Conservation (phyloP, 257 asterid genomes). For the Ilex asprella region DNA sequence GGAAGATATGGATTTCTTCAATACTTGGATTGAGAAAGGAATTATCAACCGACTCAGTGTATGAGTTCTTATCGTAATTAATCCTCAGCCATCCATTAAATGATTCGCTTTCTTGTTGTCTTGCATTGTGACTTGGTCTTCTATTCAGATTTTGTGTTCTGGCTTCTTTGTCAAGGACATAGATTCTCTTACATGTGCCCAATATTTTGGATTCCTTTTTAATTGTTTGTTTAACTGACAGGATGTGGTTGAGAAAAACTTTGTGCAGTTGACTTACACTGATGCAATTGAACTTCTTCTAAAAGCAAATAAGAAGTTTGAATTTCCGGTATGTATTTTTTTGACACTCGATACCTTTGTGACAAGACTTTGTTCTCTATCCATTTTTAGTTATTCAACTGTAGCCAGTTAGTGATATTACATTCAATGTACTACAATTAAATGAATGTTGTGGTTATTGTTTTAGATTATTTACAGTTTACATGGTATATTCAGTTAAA, state of each 20-base stretch:
- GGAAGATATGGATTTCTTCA: conserved; percentile 97
- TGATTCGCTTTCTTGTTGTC: not conserved
- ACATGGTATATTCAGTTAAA: too few species aligned
- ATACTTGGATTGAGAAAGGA: conserved; percentile 97
- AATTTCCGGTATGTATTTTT: conserved; percentile 61
- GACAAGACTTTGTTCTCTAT: too few species aligned
- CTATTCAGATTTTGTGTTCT: too few species aligned
- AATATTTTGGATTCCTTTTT: conserved; percentile 18
- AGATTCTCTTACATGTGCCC: conserved; percentile 14
- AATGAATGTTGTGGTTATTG: too few species aligned
- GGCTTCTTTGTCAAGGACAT: not conserved
- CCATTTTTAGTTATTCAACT: too few species aligned
- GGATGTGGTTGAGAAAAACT: conserved; percentile 79
- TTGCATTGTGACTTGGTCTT: not conserved
- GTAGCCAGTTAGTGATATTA: too few species aligned
- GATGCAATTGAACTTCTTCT: conserved; percentile 76
- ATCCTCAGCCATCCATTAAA: not conserved
- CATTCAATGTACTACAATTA: too few species aligned
- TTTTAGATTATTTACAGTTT: too few species aligned
- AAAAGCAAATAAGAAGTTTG: conserved; percentile 70
- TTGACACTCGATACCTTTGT: too few species aligned
- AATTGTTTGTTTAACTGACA: conserved; percentile 33
- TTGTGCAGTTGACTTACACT: conserved; percentile 81
- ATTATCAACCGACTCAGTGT: conserved; percentile 71
- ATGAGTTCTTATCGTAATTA: conserved; percentile 17